phyloP scores from a whole-genome alignment of 805 yeast species.

The Metschnikowia proteae region DNA sequence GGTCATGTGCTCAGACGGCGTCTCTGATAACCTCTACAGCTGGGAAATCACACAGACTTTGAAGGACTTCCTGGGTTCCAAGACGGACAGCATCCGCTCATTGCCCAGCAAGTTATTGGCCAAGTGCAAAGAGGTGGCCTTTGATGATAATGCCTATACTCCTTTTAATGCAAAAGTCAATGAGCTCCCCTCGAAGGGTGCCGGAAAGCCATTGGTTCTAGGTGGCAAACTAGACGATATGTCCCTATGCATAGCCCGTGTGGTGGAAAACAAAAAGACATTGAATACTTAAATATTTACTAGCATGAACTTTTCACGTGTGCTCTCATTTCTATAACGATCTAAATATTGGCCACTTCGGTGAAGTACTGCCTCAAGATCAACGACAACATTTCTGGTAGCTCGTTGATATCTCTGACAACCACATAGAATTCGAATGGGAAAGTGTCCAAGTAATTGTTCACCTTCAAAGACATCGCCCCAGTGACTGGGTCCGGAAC shows the following conservation, averaged over 20 bases:
- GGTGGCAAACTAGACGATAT: slow-evolving; percentile 58
- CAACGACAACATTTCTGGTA: slow-evolving; percentile 86
- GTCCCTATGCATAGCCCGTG: slow-evolving; percentile 48
- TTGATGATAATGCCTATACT: slow-evolving; percentile 49
- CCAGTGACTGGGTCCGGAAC: slow-evolving; percentile 63
- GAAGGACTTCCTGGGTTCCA: slow-evolving; percentile 27
- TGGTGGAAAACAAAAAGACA: slow-evolving; percentile 19
- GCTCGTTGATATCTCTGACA: slow-evolving; percentile 80
- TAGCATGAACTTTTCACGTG: not conserved
- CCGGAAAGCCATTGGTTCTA: slow-evolving; percentile 31
- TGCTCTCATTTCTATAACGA: not conserved
- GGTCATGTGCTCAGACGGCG: slow-evolving; percentile 50
- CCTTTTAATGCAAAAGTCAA: slow-evolving; percentile 53
- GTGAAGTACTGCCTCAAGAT: slow-evolving; percentile 90
- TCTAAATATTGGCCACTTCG: slow-evolving; percentile 41
- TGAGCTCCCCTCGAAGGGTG: slow-evolving; percentile 31
- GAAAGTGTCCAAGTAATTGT: slow-evolving; percentile 84
- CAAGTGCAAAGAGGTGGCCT: slow-evolving; percentile 47
- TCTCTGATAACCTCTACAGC: slow-evolving; percentile 49
- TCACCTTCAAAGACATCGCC: slow-evolving; percentile 66
- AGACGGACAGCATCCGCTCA: slow-evolving; percentile 32
- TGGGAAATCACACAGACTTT: slow-evolving; percentile 43
- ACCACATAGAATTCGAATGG: slow-evolving; percentile 97
- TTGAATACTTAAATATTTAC: not conserved
- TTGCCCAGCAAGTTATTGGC: slow-evolving; percentile 40